Base-by-base conservation (phyloP, 2,329 filamentous ascomycete species). In the Aspergillus udagawae region DNA sequence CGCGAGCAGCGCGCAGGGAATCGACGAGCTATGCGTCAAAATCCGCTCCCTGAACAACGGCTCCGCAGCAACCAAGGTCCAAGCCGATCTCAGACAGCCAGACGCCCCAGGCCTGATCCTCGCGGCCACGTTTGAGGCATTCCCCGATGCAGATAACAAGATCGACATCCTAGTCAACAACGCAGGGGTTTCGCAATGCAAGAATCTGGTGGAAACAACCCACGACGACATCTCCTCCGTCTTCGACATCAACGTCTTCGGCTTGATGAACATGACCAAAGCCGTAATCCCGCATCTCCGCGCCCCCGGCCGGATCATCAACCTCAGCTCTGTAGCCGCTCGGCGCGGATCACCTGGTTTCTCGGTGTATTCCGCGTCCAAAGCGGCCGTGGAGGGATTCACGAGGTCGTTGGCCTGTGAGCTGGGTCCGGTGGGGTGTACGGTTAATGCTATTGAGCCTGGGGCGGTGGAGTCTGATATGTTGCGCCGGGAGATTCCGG, bases 121-220 rank as follows among this genome's bases (percentile, higher is more conserved):
- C 44, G n/a, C 44, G 20, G 44, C 52, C 9, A 49, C 52, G n/a
- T 47, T 54, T 32, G 21, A 23, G 7, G 47, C 52, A 3, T 54
- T 54, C 25, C 45, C 45, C n/a, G 20, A 32, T 7, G 21, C 12
- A 4, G 45, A 49, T 1, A 14, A 20, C 7, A 52, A 41, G 32
- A 50, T 55, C 35, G 52, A 60, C 17, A 58, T 55, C 32, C 49
- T 58, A 7, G 49, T 60, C 29, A 58, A 60, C 41, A 60, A 58
- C 38, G 58, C 55, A 1, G 55, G 32, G 8, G 35, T 38, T 1
- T 32, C 32, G 7, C 32, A 29, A 2, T 50, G 23, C 32, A 42
- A 52, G 38, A 9, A 21, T 6, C 52, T 51, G 4, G 23, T 38
- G 2, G 25, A 42, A 21, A 51, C 45, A 4, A 25, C 42, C 25